Base-by-base conservation (phyloP, 257 asterid genomes). In the Solanum neorickii region DNA sequence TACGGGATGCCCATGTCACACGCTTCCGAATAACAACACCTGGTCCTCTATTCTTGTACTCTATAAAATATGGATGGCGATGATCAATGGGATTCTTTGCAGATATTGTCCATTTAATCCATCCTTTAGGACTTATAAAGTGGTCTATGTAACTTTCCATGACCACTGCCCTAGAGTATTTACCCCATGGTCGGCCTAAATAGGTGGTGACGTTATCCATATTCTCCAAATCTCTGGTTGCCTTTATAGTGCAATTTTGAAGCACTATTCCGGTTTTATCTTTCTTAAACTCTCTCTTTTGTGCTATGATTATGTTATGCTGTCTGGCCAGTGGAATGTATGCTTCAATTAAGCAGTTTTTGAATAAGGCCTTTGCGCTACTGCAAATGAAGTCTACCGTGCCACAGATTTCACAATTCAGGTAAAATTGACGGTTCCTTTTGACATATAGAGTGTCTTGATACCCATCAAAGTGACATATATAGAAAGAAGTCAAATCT, bases 111-210 rank as follows among this genome's bases (percentile, higher is more conserved):
- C 82, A 87, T 14, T 20, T 9, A 3, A 39, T 33, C 87, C 87
- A 89, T 1, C 89, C 91, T 10, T 4, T 6, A 7, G 84, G 86
- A 12, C 23, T 66, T 25, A 89, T 77, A 0, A 65, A 15, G 16
- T 18, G 6, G 15, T 52, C 90, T 4, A 88, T 18, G 6, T 9
- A 39, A 20, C 82, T 35, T 6, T 83, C 21, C 76, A 74, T 39
- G 20, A 86, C 16, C 7, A 90, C 87, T 3, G 29, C 39, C 5
- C 82, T 86, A 21, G 90, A 66, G 9, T 14, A 86, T 6, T 23
- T 9, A 0, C 46, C 65, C 88, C 92, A 86, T 0, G 92, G 90
- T 52, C 88, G 84, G 3, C 92, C 92, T 7, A 90, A 83, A 39
- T 75, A 82, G 20, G 85, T 83, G 20, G 41, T 14, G n/a, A 10